Evolutionary conservation across 2,329 filamentous ascomycete genomes (phyloP).

Genomic region (Penicillium sp.): DNA sequence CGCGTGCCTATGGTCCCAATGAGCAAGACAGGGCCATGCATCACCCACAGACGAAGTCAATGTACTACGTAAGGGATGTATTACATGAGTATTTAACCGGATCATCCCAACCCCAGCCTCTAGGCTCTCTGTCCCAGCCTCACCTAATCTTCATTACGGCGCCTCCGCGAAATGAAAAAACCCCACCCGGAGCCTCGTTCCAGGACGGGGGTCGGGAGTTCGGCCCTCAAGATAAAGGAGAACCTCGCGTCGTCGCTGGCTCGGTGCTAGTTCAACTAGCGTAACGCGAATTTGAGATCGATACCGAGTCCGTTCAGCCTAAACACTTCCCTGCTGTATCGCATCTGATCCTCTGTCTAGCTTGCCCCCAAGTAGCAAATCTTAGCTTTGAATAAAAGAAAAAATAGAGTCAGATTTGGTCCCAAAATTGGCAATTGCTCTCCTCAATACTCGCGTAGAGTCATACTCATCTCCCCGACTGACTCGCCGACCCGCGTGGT

Average conservation of each 20-base stretch:
- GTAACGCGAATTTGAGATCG: not conserved
- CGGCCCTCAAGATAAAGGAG: not conserved
- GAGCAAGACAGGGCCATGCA: not conserved
- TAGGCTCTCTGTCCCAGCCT: not conserved
- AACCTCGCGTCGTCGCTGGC: not conserved
- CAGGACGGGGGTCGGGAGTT: not conserved
- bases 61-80: not conserved
- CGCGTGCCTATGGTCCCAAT: not conserved
- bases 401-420: not conserved
- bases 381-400: too few relatives aligned
- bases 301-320: not conserved
- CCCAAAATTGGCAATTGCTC: not conserved
- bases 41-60: not conserved
- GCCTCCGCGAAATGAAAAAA: not conserved
- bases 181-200: constrained; percentile 5
- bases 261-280: not conserved
- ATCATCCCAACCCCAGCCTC: not conserved
- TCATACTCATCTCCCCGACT: not conserved
- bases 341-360: not conserved
- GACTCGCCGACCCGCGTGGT: constrained; percentile 1
- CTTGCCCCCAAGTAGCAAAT: not conserved
- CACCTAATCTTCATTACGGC: not conserved
- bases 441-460: not conserved
- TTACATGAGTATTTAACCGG: not conserved
- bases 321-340: too few relatives aligned